A percentile compares a stretch with the other conserved stretches of the same genome.
Evolutionary conservation across 2,329 filamentous ascomycete species (phyloP).

Genomic region (Pleoardoris graminearum): DNA sequence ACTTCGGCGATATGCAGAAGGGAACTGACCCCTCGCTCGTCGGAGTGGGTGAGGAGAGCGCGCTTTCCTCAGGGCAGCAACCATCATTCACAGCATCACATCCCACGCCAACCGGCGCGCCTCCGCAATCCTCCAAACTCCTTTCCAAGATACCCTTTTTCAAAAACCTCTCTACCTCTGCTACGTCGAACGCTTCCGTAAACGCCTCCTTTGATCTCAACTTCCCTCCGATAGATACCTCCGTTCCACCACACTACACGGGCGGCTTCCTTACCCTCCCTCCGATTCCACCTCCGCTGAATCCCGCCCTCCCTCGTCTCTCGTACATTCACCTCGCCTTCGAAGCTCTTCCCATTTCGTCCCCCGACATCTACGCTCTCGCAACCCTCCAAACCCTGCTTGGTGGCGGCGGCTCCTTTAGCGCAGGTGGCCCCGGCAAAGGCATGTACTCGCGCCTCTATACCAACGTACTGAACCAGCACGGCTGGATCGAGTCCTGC

Average conservation of each 20-base stretch:
- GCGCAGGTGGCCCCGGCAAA: conserved; percentile 93
- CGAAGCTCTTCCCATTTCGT: conserved; percentile 87
- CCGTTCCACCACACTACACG: conserved; percentile 77
- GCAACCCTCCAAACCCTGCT: conserved; percentile 95
- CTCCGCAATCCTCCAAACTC: conserved; percentile 64
- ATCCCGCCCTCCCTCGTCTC: conserved; percentile 76
- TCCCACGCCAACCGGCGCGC: conserved; percentile 43
- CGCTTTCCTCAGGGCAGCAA: conserved; percentile 33
- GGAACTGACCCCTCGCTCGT: conserved; percentile 50
- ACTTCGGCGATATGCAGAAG: conserved; percentile 87
- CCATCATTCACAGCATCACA: conserved; percentile 52
- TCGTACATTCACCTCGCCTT: conserved; percentile 96
- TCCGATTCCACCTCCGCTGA: conserved; percentile 73
- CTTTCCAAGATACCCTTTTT: conserved; percentile 86
- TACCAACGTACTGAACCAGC: conserved; percentile 96
- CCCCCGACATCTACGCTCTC: conserved; percentile 92
- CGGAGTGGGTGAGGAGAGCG: conserved; percentile 31
- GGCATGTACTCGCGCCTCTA: conserved; percentile 99
- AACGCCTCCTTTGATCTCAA: conserved; percentile 53
- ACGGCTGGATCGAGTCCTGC: conserved; percentile 96
- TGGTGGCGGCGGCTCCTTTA: conserved; percentile 94
- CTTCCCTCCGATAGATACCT: conserved; percentile 59
- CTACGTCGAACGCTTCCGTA: conserved; percentile 62
- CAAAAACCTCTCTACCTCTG: conserved; percentile 82
- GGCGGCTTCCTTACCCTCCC: conserved; percentile 90